Evolutionary conservation across 768 basidiomycete genomes (phyloP).

Genomic region (Mycena floridula): DNA sequence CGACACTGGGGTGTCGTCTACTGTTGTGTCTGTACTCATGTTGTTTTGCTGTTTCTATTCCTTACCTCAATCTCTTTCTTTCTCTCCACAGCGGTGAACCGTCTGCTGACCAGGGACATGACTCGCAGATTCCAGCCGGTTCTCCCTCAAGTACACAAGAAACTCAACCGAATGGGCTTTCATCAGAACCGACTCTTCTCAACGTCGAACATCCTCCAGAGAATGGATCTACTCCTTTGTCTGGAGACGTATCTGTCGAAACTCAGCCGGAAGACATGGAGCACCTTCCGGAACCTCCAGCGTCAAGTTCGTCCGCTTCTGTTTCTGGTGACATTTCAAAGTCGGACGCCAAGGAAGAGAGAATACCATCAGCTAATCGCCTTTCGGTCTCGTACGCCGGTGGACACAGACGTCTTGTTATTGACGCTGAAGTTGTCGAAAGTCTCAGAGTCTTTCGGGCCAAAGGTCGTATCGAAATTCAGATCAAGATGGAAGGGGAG

Average conservation of each 20-base stretch:
- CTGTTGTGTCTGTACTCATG: slow-evolving; percentile 46
- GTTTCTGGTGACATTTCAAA: slow-evolving; percentile 40
- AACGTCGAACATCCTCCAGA: neutral
- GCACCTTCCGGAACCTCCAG: slow-evolving; percentile 54
- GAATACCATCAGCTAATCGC: slow-evolving; percentile 69
- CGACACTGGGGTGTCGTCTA: slow-evolving; percentile 20
- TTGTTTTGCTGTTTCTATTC: slow-evolving; percentile 27
- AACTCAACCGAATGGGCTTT: too few relatives aligned
- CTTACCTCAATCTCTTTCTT: slow-evolving; percentile 30
- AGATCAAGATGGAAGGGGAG: slow-evolving; percentile 52
- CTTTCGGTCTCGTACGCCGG: slow-evolving; percentile 95
- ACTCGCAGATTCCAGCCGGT: too few relatives aligned
- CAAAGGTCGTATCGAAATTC: slow-evolving; percentile 83
- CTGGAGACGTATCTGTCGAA: too few relatives aligned
- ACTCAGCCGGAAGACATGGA: slow-evolving; percentile 23
- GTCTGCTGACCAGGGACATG: slow-evolving; percentile 42
- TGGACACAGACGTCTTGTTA: slow-evolving; percentile 77
- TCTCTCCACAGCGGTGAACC: slow-evolving; percentile 33
- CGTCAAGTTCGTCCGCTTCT: slow-evolving; percentile 37
- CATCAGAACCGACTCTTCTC: neutral
- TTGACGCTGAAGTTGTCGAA: slow-evolving; percentile 86
- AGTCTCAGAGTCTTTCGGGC: slow-evolving; percentile 72
- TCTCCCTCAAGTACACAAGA: too few relatives aligned
- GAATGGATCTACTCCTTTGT: neutral
- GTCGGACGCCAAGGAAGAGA: slow-evolving; percentile 27